Conservation (phyloP, 228 moss, liverwort and hornwort species). For the Sphagnum magellanicum region DNA sequence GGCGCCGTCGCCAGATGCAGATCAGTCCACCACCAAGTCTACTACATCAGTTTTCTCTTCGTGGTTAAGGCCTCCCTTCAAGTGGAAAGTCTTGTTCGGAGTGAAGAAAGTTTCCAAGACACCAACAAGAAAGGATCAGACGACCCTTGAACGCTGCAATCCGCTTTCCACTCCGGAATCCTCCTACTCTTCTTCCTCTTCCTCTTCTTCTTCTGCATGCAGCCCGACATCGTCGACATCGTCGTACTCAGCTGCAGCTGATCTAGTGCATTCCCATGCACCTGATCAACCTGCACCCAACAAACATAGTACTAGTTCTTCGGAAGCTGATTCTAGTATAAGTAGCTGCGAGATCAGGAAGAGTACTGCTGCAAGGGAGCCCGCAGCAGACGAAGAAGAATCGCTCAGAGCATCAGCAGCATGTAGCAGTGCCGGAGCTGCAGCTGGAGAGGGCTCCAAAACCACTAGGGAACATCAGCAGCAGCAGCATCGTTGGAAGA, state of each 20-base stretch:
- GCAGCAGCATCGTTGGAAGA: constrained; percentile 27
- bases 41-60: constrained; percentile 12
- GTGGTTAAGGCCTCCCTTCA: constrained; percentile 50
- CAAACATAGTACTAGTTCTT: too few species aligned
- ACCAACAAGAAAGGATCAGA: neutral
- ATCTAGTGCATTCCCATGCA: neutral
- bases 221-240: neutral
- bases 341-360: constrained; percentile 37
- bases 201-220: neutral
- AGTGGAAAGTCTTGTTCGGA: constrained; percentile 38
- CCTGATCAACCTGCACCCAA: too few species aligned
- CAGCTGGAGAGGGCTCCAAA: constrained; percentile 7
- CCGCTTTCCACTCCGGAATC: neutral
- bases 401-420: constrained; percentile 17
- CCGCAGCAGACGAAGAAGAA: constrained; percentile 10
- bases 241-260: constrained; percentile 5
- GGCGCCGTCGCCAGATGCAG: constrained; percentile 7
- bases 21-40: too few species aligned
- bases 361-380: neutral
- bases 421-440: constrained; percentile 3
- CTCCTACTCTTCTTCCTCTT: too few species aligned
- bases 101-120: constrained; percentile 1
- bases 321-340: too few species aligned
- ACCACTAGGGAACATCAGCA: constrained; percentile 16
- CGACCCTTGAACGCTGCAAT: too few species aligned